A percentile compares a stretch with the other conserved stretches of the same genome.
phyloP scores from a whole-genome alignment of 129 eudicot species.

The Ambrosia trifida region DNA sequence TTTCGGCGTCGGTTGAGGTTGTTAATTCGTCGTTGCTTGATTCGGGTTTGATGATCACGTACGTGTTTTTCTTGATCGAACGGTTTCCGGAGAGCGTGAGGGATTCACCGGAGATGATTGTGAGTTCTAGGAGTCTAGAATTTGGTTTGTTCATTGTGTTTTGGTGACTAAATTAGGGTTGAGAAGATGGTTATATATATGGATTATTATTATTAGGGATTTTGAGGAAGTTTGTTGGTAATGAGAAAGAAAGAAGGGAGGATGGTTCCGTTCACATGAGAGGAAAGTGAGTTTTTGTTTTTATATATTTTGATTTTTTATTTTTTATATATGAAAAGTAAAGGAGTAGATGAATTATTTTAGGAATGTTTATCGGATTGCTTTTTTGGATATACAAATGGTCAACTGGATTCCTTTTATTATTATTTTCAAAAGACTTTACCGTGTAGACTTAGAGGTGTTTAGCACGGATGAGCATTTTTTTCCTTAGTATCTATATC shows the following conservation, averaged over 20 bases:
- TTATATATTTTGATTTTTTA: neutral
- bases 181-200: neutral
- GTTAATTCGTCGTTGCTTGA: neutral
- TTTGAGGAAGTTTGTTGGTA: slow-evolving; percentile 24
- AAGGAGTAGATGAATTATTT: no score
- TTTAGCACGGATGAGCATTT: no score
- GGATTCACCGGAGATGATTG: slow-evolving; percentile 58
- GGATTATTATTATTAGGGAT: neutral
- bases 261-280: slow-evolving; percentile 19
- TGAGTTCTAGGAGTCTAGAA: slow-evolving; percentile 45
- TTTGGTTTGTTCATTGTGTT: neutral
- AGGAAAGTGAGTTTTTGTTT: slow-evolving; percentile 5
- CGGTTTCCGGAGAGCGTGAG: slow-evolving; percentile 28
- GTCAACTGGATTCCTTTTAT: no score
- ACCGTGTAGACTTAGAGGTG: no score
- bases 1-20: slow-evolving; percentile 40
- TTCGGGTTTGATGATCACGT: slow-evolving; percentile 39
- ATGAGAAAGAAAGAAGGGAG: slow-evolving; percentile 1
- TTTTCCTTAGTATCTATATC: no score
- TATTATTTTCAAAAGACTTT: no score
- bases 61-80: slow-evolving; percentile 43
- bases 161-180: neutral
- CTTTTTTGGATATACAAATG: no score
- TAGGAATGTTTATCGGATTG: no score
- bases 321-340: no score